phyloP scores from a whole-genome alignment of 345 rosid species.

The Heritiera littoralis region DNA sequence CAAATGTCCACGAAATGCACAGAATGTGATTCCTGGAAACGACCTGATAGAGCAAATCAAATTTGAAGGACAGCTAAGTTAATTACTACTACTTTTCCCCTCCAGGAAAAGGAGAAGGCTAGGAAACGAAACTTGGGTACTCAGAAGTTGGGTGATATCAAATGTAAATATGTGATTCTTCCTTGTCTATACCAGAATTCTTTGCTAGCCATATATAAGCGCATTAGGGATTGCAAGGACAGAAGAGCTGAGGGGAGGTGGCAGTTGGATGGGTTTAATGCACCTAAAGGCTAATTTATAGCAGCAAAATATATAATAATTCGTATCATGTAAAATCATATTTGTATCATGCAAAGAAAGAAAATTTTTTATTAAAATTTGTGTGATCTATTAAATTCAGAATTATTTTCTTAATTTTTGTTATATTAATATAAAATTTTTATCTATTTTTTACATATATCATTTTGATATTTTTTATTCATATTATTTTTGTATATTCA shows the following conservation, averaged over 20 bases:
- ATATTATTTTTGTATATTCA: no score
- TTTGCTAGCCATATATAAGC: not conserved
- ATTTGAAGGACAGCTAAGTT: constrained; percentile 9
- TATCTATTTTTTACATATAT: no score
- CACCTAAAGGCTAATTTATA: not conserved
- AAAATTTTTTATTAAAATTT: no score
- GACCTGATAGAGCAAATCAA: not conserved
- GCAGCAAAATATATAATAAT: no score
- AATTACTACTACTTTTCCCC: not conserved
- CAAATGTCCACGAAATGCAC: constrained; percentile 19
- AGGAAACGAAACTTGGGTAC: not conserved
- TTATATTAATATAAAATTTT: no score
- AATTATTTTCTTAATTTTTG: no score
- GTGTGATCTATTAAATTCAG: no score
- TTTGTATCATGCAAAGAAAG: no score
- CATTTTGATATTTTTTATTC: no score
- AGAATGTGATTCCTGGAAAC: not conserved
- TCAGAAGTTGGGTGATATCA: not conserved
- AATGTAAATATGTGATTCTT: not conserved
- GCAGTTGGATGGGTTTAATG: constrained; percentile 20
- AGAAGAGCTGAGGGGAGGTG: not conserved
- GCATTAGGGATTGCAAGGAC: not conserved
- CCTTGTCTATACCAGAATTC: not conserved
- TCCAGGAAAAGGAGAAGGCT: not conserved
- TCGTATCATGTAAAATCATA: no score